Base-by-base conservation (phyloP, 805 yeast species). In the Torulaspora franciscae region DNA sequence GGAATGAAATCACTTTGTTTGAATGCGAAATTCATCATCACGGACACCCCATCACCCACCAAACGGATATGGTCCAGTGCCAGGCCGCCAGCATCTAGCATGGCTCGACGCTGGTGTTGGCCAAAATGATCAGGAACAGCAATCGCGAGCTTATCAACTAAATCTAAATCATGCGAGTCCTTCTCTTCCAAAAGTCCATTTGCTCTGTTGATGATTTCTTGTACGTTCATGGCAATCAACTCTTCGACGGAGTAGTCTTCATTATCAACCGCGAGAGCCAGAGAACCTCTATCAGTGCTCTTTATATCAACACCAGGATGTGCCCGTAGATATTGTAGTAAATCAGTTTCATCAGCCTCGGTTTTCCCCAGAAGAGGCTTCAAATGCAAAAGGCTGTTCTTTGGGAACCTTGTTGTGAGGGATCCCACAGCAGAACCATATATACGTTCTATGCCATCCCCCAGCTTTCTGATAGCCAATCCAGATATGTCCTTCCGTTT, bases 1-100 rank as follows among this genome's bases (percentile, higher is more conserved):
- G 52, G 45, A 7, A 54, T 45, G 39, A 59, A 54, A 34, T 56
- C 51, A 14, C 59, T 46, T 19, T 55, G 55, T 35, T 58, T 62
- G n/a, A 59, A 48, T 1, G 87, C 86, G 62, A 79, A 90, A 58
- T 88, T 86, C 35, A 86, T 66, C 1, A 95, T 96, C 11, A 87
- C 88, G 2, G 98, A 93, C n/a, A 87, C 68, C 11, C 96, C 97
- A 62, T 91, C 97, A 58, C 85, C 90, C 2, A 90, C 85, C 43
- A 91, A 70, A 1, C 82, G 79, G 2, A 61, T 43, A 47, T 81
- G 66, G 17, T 83, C 85, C 2, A 95, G 85, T 2, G 60, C 47
- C 26, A 57, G 41, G 85, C 72, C 39, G 73, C 76, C 85, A 3
- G 90, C 79, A 53, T 89, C 95, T 27, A 74, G 67, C 34, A 88